phyloP scores from a whole-genome alignment of 345 rosid genomes.

The Limnanthes douglasii region DNA sequence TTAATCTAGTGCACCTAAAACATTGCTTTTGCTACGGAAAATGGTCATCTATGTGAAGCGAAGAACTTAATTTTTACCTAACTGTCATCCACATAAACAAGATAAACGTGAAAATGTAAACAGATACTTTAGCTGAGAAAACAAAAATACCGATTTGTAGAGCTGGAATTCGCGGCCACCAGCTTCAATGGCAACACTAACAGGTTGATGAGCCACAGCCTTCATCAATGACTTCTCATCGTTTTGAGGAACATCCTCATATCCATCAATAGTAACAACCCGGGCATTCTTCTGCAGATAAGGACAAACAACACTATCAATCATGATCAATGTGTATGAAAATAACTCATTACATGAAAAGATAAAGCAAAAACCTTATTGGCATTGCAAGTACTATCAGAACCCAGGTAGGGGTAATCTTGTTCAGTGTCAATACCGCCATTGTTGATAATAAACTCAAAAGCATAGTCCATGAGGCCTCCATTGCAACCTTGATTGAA shows the following conservation, averaged over 20 bases:
- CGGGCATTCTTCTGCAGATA: slow-evolving; percentile 39
- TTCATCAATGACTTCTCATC: slow-evolving; percentile 49
- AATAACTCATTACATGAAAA: background rate
- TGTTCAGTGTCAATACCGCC: slow-evolving; percentile 59
- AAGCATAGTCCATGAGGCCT: slow-evolving; percentile 72
- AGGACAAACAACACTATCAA: background rate
- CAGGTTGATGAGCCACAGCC: slow-evolving; percentile 68
- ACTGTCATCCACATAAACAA: background rate
- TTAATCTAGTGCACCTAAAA: background rate
- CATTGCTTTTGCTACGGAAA: background rate
- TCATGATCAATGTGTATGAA: background rate
- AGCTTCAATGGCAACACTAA: slow-evolving; percentile 65
- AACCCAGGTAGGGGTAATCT: slow-evolving; percentile 44
- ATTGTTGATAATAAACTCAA: slow-evolving; percentile 38
- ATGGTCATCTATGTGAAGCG: too few species aligned
- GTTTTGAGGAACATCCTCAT: slow-evolving; percentile 50
- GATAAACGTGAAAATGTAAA: background rate
- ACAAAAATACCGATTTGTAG: slow-evolving; percentile 34
- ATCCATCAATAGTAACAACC: slow-evolving; percentile 57
- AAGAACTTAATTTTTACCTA: background rate
- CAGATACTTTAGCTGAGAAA: background rate
- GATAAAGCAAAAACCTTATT: slow-evolving; percentile 21
- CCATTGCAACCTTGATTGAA: slow-evolving; percentile 62
- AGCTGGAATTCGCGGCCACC: slow-evolving; percentile 51
- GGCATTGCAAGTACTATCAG: slow-evolving; percentile 31